These are phyloP conservation scores for Xylaria sp. DNA, from an alignment of 2,329 filamentous ascomycete genomes.

Conservation along the genomic window DNA sequence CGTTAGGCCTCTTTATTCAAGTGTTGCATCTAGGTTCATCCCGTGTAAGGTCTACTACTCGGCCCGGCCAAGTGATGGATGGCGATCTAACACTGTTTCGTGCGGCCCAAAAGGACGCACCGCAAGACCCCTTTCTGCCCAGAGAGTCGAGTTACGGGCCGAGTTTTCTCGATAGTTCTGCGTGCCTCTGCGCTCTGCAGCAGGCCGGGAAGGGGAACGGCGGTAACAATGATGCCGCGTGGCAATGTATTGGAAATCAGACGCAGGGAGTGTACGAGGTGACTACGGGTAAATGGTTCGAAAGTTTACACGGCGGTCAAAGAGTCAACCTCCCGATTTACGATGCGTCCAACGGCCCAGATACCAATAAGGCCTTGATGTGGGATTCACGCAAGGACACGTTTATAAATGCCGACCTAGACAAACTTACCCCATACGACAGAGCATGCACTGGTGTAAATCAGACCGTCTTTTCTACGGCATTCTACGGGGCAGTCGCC, in stretches of 20 bases:
- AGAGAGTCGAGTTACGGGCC: slow-evolving; percentile 49
- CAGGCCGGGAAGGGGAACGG: slow-evolving; percentile 1
- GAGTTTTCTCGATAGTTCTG: slow-evolving; percentile 54
- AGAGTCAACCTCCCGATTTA: slow-evolving; percentile 48
- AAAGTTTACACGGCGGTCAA: slow-evolving; percentile 45
- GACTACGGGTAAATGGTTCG: slow-evolving; percentile 57
- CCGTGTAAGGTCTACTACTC: neutral
- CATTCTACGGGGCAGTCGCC: slow-evolving; percentile 52
- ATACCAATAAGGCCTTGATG: slow-evolving; percentile 45
- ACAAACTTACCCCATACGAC: slow-evolving; percentile 52
- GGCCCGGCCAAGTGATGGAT: slow-evolving; percentile 16
- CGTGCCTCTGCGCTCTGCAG: slow-evolving; percentile 52
- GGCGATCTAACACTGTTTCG: slow-evolving; percentile 17
- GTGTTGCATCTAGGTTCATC: neutral
- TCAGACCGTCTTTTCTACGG: slow-evolving; percentile 55
- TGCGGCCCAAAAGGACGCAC: slow-evolving; percentile 36
- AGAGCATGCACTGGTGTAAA: slow-evolving; percentile 57
- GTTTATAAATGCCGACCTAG: slow-evolving; percentile 46
- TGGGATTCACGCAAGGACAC: slow-evolving; percentile 45
- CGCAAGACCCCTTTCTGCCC: slow-evolving; percentile 55
- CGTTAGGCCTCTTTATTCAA: slow-evolving; percentile 7
- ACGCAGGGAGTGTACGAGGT: slow-evolving; percentile 53
- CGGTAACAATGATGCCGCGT: slow-evolving; percentile 38
- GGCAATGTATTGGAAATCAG: slow-evolving; percentile 60
- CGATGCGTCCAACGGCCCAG: slow-evolving; percentile 53